Evolutionary conservation across 495 filamentous ascomycete species (phyloP).

Genomic region (Penicillium steckii): DNA sequence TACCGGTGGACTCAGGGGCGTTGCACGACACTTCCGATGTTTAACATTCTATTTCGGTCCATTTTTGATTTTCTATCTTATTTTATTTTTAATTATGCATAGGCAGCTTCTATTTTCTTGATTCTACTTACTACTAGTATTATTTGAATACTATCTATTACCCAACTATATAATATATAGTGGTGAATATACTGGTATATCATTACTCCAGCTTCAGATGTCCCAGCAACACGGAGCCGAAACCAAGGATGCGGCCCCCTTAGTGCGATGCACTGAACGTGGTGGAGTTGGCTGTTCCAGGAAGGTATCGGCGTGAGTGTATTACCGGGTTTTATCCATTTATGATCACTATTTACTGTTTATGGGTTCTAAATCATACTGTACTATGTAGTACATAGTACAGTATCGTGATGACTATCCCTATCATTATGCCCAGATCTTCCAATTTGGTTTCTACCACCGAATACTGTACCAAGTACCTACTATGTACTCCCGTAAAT

Average conservation of each 20-base stretch:
- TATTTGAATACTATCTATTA: not conserved
- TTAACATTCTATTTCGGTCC: not conserved
- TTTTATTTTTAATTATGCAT: not conserved
- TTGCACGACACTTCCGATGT: not conserved
- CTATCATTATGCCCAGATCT: too few species aligned
- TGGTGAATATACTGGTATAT: not conserved
- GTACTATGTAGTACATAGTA: too few species aligned
- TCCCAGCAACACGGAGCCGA: constrained; percentile 17
- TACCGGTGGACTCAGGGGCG: constrained; percentile 2
- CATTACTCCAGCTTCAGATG: not conserved
- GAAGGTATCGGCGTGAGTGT: not conserved
- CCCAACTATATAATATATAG: too few species aligned
- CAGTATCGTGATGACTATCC: not conserved
- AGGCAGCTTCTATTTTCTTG: too few species aligned
- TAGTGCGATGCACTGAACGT: constrained; percentile 4
- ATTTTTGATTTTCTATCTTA: not conserved
- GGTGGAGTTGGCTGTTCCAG: not conserved
- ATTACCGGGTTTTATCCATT: too few species aligned
- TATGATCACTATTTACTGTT: too few species aligned
- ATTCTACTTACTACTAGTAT: not conserved
- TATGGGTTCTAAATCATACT: too few species aligned
- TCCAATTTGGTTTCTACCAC: too few species aligned
- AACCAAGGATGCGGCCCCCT: constrained; percentile 5
- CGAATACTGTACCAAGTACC: too few species aligned
- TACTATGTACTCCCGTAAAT: too few species aligned